Base-by-base conservation (phyloP, 371 early-diverging fungal species). In the Vittaforma corneae region DNA sequence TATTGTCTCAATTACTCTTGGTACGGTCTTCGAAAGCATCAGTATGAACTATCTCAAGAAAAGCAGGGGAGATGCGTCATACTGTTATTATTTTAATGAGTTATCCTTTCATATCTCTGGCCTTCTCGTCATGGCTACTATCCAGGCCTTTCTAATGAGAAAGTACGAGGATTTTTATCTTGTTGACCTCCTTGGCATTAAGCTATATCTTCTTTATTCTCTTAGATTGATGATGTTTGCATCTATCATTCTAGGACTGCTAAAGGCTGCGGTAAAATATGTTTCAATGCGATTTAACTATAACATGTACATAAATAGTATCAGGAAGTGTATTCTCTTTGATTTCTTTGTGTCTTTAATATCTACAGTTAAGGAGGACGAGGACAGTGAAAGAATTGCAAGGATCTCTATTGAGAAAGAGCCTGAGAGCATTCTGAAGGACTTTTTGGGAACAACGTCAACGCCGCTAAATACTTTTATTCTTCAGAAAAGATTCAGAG, bases 231-330 rank as follows among this genome's bases (percentile, higher is more conserved):
- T 51, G 11, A 26, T 63, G 9, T 2, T 34, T 4, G 6, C 22
- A 18, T 5, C 38, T 9, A 44, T 63, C 0, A 40, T 69, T 26
- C 60, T 73, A 26, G 66, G 34, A 1, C 28, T 22, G 1, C 51
- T 59, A 35, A 57, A 51, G 44, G 1, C 71, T 28, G 64, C 69
- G 48, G 67, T 63, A 6, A 56, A 65, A 45, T 50, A 54, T 14
- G 70, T 75, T 9, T 30, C 67, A 18, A 65, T 66, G 52, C 62
- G 67, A 29, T 78, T 78, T 66, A 78, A 78, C 66, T 74, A 78
- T 60, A 62, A 48, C 18, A 71, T 70, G 30, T 78, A 76, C 52
- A 53, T 78, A 2, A 52, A 58, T 18, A 62, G 79, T 34, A 76
- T 76, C 18, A 61, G 62, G 46, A 63, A 58, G 37, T 61, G 64